Evolutionary conservation across 306 rosid genomes (phyloP), one percentile per base, ranked within the genome.

Genomic region (Spatholobus suberectus): DNA sequence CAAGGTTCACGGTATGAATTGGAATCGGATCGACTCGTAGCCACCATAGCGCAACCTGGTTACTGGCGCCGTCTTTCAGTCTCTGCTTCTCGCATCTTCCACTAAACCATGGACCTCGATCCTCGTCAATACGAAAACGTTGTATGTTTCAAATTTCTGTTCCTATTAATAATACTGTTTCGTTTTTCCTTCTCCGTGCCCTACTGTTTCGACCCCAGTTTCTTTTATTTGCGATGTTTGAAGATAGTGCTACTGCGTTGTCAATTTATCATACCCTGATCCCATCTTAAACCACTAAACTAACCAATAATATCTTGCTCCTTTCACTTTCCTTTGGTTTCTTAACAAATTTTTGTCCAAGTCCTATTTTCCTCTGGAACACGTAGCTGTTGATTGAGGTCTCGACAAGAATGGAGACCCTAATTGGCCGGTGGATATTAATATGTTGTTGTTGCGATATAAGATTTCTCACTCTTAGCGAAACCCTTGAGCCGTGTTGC

Each of bases 71-170:
- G 38, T 37, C 4, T 17, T 23, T 57, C 26, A 18, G 21, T 8
- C 11, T 51, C 57, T 24, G 51, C 58, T 44, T 41, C 49, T 40
- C 49, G 1, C 59, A 2, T 38, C 26, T 8, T 49, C 74, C 4
- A 34, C 27, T 26, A 62, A 29, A 76, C 57, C 86, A 94, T 94
- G 98, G 98, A 91, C 89, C 89, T 91, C 74, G 94, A 94, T 88
- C 96, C 96, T 73, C 93, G 90, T 63, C 90, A 84, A 86, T 92
- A 87, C 91, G 91, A 94, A 72, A 89, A 84, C 86, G 54, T 85
- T 34, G 98, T 94, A 65, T 66, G 90, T 89, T 68, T 82, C 81
- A 62, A n/a, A 8, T 4, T 37, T 51, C 32, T 75, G 1, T 35
- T 72, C 8, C 34, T 23, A 2, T 23, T 43, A 12, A 38, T 49